These are phyloP conservation scores for Neonectria hederae DNA, from an alignment of 2,329 filamentous ascomycete species.

Conservation along the genomic window DNA sequence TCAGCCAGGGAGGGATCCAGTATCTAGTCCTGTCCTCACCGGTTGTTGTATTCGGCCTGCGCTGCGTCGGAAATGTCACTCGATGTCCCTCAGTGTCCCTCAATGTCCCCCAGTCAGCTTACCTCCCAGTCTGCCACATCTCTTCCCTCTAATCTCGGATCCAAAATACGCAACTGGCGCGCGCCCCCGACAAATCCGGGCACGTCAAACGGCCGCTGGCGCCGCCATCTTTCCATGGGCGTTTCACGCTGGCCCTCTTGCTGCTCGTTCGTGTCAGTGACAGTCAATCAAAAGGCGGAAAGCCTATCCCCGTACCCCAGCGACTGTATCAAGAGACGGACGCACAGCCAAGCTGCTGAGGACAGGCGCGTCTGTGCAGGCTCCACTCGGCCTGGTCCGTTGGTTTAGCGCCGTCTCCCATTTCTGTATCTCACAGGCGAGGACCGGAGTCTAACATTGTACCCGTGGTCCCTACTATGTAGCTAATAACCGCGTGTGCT, in stretches of 20 bases:
- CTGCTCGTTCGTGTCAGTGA: conserved; percentile 25
- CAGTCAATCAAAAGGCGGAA: conserved; percentile 10
- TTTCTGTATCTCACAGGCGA: conserved; percentile 4
- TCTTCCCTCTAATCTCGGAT: conserved; percentile 3
- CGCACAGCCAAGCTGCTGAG: conserved; percentile 16
- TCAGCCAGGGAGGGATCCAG: conserved; percentile 26
- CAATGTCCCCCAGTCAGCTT: conserved; percentile 1
- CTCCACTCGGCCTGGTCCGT: conserved; percentile 14
- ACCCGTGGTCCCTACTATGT: neutral
- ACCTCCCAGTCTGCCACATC: conserved; percentile 10
- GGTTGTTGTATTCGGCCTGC: conserved; percentile 1
- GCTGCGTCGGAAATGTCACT: neutral
- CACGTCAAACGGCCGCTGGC: conserved; percentile 40
- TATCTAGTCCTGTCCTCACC: conserved; percentile 16
- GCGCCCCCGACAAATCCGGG: conserved; percentile 14
- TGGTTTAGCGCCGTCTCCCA: conserved; percentile 2
- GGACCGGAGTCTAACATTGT: neutral
- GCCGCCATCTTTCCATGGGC: conserved; percentile 36
- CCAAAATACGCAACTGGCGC: conserved; percentile 7
- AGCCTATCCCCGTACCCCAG: conserved; percentile 23
- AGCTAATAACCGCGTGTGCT: neutral
- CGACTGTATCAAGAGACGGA: conserved; percentile 19
- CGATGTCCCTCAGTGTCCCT: neutral
- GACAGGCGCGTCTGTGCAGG: conserved; percentile 10
- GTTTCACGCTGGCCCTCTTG: conserved; percentile 30